Evolutionary conservation across 2,329 filamentous ascomycete species (phyloP), one percentile per base, ranked within the genome.

Genomic region (Macroventuria anomochaeta): DNA sequence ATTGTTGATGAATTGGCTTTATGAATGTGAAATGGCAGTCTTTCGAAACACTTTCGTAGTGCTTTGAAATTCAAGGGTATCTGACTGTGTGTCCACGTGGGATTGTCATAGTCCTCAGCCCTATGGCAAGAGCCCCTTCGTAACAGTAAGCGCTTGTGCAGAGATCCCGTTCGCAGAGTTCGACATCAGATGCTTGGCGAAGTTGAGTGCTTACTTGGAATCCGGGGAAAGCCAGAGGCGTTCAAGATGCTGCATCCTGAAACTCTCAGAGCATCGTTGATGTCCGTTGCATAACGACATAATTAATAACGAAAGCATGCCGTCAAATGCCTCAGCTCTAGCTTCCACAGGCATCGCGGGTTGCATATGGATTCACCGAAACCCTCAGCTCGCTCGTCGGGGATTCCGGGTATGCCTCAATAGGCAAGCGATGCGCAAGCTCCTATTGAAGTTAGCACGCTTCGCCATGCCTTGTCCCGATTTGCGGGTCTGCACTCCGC

Each of bases 121-220:
- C 58, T 65, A 57, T 49, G 42, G 25, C 39, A 36, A 40, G 46
- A 57, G 53, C 57, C 58, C 58, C 57, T 52, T 63, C 57, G 55
- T 59, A 53, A 53, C 15, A 51, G 64, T 67, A 61, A 67, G 64
- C 64, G 59, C 63, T 66, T 65, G 63, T 52, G 63, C 63, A 61
- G 29, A 53, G 55, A 40, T 57, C 58, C 62, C 64, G 64, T 48
- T 55, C 46, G 57, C 55, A 57, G 53, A 57, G 52, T 52, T 46
- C 54, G 50, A 40, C 21, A 29, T 55, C 46, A 57, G 49, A 62
- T 52, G 51, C 59, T 61, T 64, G 54, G 61, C 61, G 20, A 43
- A 50, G 52, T 65, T 65, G 63, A 63, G 59, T 65, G 64, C 64
- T 67, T 60, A 65, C 64, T 36, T 18, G 13, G 33, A 29, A 36